Percentiles rank a stretch among this genome's conserved stretches.
phyloP scores from a whole-genome alignment of 352 stramenopile genomes.

The Thraustochytrium striatum region DNA sequence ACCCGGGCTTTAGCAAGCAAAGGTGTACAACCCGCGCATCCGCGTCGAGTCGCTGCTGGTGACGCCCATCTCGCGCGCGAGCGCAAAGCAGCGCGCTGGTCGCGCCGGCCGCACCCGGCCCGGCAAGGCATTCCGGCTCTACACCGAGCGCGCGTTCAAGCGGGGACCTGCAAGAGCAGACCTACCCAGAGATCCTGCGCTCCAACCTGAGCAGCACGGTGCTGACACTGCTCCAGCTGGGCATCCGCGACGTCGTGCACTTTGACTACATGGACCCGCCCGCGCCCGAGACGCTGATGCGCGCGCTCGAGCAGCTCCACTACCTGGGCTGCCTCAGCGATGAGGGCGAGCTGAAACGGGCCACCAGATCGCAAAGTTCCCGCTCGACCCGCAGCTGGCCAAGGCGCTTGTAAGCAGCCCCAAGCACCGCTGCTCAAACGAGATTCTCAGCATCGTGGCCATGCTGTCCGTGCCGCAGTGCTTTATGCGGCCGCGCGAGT shows the following conservation, averaged over 20 bases:
- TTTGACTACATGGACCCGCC: constrained; percentile 99
- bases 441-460: constrained; percentile 94
- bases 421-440: constrained; percentile 82
- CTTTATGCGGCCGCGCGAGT: constrained; percentile 93
- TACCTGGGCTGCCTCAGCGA: constrained; percentile 95
- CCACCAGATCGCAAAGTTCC: constrained; percentile 89
- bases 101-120: constrained; percentile 89
- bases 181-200: constrained; percentile 96
- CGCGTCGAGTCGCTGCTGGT: constrained; percentile 97
- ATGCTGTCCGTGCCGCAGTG: constrained; percentile 90
- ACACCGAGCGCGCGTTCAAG: constrained; percentile 95
- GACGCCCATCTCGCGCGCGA: constrained; percentile 83
- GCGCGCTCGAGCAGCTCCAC: constrained; percentile 95
- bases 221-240: constrained; percentile 93
- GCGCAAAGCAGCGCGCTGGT: constrained; percentile 85
- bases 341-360: constrained; percentile 86
- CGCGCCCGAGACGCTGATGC: constrained; percentile 95
- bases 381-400: constrained; percentile 92
- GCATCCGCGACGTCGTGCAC: constrained; percentile 97
- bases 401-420: constrained; percentile 93
- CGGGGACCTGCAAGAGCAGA: constrained; percentile 96
- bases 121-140: constrained; percentile 97
- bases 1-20: constrained; percentile 98
- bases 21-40: constrained; percentile 98
- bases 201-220: constrained; percentile 92